These are phyloP conservation scores for Pseudoperonospora humuli DNA, from an alignment of 352 stramenopile species.

Conservation along the genomic window DNA sequence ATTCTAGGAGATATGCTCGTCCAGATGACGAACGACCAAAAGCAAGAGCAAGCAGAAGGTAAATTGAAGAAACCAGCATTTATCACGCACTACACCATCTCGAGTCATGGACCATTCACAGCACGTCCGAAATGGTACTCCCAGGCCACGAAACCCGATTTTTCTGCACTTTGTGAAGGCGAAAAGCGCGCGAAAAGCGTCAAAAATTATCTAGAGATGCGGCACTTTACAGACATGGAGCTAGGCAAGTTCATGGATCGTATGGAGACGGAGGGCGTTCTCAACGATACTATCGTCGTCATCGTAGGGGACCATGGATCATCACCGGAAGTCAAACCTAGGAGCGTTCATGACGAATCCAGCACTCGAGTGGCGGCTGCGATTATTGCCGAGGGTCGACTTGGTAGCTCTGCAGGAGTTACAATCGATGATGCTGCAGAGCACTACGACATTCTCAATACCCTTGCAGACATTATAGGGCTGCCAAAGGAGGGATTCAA, in stretches of 20 bases:
- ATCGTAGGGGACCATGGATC: constrained; percentile 48
- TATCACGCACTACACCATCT: constrained; percentile 56
- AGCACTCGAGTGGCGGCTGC: constrained; percentile 30
- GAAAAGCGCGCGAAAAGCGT: constrained; percentile 23
- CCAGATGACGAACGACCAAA: constrained; percentile 34
- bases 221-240: constrained; percentile 49
- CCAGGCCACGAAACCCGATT: constrained; percentile 34
- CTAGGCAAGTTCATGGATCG: constrained; percentile 48
- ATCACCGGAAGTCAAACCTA: constrained; percentile 29
- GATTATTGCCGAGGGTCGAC: constrained; percentile 42
- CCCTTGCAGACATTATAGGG: constrained; percentile 49
- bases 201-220: constrained; percentile 40
- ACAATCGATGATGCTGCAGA: constrained; percentile 35
- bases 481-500: constrained; percentile 41
- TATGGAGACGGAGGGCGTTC: constrained; percentile 29
- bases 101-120: constrained; percentile 31
- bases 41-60: constrained; percentile 2
- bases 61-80: constrained; percentile 35
- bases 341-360: constrained; percentile 35
- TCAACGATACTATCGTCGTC: constrained; percentile 54
- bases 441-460: constrained; percentile 60
- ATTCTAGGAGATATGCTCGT: constrained; percentile 39
- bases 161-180: constrained; percentile 39
- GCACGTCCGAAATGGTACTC: constrained; percentile 36
- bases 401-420: constrained; percentile 27